A percentile compares a stretch with the other conserved stretches of the same genome.
These are phyloP conservation scores for Lentinula guzmanii DNA, from an alignment of 768 basidiomycete genomes.

Conservation along the genomic window DNA sequence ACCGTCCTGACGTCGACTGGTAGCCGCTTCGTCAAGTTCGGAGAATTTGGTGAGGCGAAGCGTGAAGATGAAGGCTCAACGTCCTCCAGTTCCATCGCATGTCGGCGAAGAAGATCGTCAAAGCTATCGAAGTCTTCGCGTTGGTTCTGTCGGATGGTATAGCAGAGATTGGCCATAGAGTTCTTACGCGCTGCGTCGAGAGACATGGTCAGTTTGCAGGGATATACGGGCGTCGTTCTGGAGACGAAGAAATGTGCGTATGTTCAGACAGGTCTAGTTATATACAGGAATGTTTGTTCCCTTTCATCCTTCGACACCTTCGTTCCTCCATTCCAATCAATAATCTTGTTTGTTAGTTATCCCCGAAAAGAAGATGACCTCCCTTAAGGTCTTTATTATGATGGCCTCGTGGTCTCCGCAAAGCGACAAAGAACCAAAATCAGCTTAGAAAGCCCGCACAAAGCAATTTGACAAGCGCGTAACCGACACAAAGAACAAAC, in stretches of 20 bases:
- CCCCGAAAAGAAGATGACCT: background rate
- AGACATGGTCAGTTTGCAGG: background rate
- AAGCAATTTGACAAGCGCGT: background rate
- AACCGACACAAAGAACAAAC: background rate
- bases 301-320: background rate
- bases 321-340: background rate
- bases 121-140: background rate
- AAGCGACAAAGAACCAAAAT: background rate
- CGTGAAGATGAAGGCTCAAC: background rate
- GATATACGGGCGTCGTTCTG: background rate
- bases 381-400: background rate
- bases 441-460: background rate
- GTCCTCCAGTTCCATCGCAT: background rate
- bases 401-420: background rate
- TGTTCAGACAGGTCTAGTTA: too few species aligned
- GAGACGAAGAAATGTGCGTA: background rate
- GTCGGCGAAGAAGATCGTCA: background rate
- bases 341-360: background rate
- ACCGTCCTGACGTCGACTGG: background rate
- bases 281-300: background rate
- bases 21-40: background rate
- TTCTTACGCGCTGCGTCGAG: background rate
- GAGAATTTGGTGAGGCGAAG: background rate
- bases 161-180: constrained; percentile 1
- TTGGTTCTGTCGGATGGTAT: background rate